phyloP scores from a whole-genome alignment of 148 eudicot genomes.

The Salicornia ramosissima region DNA sequence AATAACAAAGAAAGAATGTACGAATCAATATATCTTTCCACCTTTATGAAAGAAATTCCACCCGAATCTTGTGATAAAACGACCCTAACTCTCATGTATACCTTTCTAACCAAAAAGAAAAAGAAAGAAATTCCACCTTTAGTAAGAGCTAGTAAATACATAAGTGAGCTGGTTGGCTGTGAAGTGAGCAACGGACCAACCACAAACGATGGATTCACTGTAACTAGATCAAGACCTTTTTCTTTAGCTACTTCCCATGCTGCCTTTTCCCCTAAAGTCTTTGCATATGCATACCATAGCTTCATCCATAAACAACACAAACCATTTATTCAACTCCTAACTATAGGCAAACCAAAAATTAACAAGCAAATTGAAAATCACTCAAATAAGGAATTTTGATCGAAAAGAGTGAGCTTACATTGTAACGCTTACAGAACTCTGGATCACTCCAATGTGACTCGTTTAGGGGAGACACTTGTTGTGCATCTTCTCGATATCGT shows the following conservation, averaged over 20 bases:
- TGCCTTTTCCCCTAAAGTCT: conserved; percentile 61
- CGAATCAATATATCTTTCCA: no score
- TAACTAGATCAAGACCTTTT: conserved; percentile 60
- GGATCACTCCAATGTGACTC: conserved; percentile 83
- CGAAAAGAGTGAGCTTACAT: conserved; percentile 28
- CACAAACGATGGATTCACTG: conserved; percentile 66
- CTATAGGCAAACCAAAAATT: background rate
- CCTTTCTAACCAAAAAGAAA: no score
- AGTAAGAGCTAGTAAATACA: conserved; percentile 28
- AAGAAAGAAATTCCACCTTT: conserved; percentile 39
- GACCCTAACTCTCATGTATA: no score
- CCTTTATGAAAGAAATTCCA: no score
- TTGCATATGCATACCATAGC: conserved; percentile 83
- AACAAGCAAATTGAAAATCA: no score
- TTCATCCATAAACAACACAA: conserved; percentile 19
- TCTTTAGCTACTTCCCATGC: conserved; percentile 69
- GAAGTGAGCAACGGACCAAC: conserved; percentile 71
- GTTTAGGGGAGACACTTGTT: conserved; percentile 51
- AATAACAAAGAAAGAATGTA: no score
- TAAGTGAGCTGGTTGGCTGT: conserved; percentile 64
- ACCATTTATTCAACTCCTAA: background rate
- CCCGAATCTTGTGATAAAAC: no score
- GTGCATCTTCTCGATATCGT: conserved; percentile 50
- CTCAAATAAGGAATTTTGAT: background rate
- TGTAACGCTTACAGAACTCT: conserved; percentile 55